Conservation (phyloP, 2,329 filamentous ascomycete genomes). For the Pseudogymnoascus pannorum region DNA sequence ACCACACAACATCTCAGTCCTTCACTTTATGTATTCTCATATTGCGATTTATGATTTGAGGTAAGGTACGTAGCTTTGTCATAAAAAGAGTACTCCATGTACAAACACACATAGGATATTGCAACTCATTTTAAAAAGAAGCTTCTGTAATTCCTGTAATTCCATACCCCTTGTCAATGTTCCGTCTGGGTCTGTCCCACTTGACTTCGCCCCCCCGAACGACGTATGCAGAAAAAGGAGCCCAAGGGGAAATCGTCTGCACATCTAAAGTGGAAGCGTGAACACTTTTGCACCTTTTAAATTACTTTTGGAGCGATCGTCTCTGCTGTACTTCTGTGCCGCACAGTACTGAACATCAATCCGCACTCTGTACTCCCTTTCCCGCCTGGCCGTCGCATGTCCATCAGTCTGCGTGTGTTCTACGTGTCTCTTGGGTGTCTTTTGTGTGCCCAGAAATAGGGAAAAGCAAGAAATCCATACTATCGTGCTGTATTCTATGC, state of each 20-base stretch:
- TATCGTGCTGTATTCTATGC: background rate
- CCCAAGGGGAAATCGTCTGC: background rate
- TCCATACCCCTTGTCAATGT: background rate
- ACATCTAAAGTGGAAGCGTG: background rate
- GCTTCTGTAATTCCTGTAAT: slow-evolving; percentile 6
- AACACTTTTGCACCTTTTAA: slow-evolving; percentile 3
- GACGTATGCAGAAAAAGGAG: background rate
- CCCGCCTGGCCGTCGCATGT: slow-evolving; percentile 2
- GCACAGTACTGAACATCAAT: background rate
- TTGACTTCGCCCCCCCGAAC: background rate
- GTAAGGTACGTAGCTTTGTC: background rate
- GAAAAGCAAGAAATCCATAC: background rate
- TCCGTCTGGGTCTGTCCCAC: background rate
- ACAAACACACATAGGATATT: too few species aligned
- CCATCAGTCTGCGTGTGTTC: background rate
- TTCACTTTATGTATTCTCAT: background rate
- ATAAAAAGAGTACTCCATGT: background rate
- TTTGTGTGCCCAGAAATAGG: background rate
- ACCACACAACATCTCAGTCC: too few species aligned
- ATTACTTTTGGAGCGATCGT: slow-evolving; percentile 4
- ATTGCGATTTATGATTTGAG: background rate
- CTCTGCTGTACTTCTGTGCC: slow-evolving; percentile 2
- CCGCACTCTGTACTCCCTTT: background rate
- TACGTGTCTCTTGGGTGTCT: background rate
- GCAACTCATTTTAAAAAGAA: slow-evolving; percentile 2